Evolutionary conservation across 2,329 filamentous ascomycete genomes (phyloP), one percentile per base, ranked within the genome.

Genomic region (Geosmithia morbida): DNA sequence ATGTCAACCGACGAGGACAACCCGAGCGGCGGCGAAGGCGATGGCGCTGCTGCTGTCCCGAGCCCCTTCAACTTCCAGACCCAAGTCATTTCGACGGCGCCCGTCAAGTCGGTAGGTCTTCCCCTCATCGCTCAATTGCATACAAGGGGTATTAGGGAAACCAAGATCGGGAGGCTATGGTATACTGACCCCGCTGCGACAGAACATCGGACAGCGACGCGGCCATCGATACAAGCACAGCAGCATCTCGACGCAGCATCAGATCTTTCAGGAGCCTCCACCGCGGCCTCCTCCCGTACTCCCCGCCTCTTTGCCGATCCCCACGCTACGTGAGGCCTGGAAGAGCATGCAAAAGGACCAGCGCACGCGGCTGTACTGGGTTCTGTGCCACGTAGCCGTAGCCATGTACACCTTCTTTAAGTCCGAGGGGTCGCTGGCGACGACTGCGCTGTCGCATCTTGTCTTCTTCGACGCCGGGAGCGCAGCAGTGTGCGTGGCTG

Each of bases 181-280:
- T 39, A 17, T 29, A 37, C 33, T 13, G 14, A 37, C 11, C 13
- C 3, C 14, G 11, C 3, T 37, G 5, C 14, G 16, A 18, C 22
- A 94, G 83, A 90, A 87, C 56, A 79, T 96, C 52, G 89, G 89
- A 52, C 87, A 95, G 64, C 81, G 92, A 54, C 83, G 90, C 51
- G 92, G 92, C 52, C 92, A 98, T 69, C 88, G 92, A 62, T 98
- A 98, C 74, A 95, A 96, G 61, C 90, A 97, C 68, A 94, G 86
- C 62, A 94, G 87, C 61, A 84, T 98, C 49, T 94, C 87, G 18
- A 69, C 79, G 7, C 79, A 82, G 56, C 89, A 97, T 61, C 89
- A 96, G 64, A 94, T 97, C 64, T 95, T 97, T 64, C 86, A 94
- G 56, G 88, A 96, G 61, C 92, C 92, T 7, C 82, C 88, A 0